These are phyloP conservation scores for Furcasterigmium furcatum DNA, from an alignment of 2,329 filamentous ascomycete genomes.

Conservation along the genomic window DNA sequence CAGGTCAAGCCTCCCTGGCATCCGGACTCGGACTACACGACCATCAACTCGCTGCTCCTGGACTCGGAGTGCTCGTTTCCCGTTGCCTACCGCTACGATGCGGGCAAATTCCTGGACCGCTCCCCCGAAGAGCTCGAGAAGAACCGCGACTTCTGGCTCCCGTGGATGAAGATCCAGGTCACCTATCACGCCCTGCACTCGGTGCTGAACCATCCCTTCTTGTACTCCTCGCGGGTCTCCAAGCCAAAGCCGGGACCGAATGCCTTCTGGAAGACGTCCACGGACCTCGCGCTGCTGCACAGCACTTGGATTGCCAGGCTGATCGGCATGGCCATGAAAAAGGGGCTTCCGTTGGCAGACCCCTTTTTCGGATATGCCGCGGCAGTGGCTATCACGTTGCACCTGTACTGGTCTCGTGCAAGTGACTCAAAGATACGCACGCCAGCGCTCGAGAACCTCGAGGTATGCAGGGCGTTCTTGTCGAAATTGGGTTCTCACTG, in stretches of 20 bases:
- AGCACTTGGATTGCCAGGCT: slow-evolving; percentile 5
- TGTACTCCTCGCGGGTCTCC: slow-evolving; percentile 3
- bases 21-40: background rate
- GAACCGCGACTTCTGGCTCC: slow-evolving; percentile 1
- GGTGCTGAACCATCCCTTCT: slow-evolving; percentile 6
- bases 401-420: slow-evolving; percentile 5
- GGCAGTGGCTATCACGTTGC: slow-evolving; percentile 3
- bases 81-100: slow-evolving; percentile 1
- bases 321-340: slow-evolving; percentile 1
- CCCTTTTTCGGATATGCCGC: slow-evolving; percentile 5
- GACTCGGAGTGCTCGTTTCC: background rate
- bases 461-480: slow-evolving; percentile 1
- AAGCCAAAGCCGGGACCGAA: background rate
- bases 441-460: slow-evolving; percentile 2
- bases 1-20: background rate
- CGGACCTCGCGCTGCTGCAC: slow-evolving; percentile 2
- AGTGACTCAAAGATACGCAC: background rate
- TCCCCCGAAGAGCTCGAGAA: background rate
- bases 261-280: slow-evolving; percentile 5
- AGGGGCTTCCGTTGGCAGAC: slow-evolving; percentile 1
- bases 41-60: background rate
- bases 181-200: slow-evolving; percentile 4
- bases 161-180: slow-evolving; percentile 5
- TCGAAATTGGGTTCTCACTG: background rate
- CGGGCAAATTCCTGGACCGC: slow-evolving; percentile 1